Evolutionary conservation across 148 eudicot genomes (phyloP), one percentile per base, ranked within the genome.

Genomic region (Chenopodium album): DNA sequence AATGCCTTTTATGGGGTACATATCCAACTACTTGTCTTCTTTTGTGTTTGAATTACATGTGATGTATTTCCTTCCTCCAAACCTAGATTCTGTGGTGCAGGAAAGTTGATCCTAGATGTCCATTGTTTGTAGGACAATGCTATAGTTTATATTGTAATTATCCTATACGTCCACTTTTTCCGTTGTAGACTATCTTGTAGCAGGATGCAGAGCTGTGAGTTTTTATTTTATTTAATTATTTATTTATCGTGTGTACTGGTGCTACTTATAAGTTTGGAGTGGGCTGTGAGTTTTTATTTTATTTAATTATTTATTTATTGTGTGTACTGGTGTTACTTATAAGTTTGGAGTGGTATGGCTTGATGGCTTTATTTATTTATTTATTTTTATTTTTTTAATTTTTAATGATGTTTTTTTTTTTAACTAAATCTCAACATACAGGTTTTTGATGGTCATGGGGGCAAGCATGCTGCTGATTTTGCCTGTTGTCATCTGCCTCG

Each of bases 371-470:
- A 23, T 23, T 23, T 23, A 23, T 37, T 37, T 37, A 0, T 37
- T 37, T 5, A 5, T 5, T 37, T 37, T 37, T 37, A 37, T 23
- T 23, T 6, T 37, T 4, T 1, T 12, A 67, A 41, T 72, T 34
- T 34, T 32, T 37, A 67, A 41, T 72, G 28, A 72, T 76, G 41
- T 50, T 34, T 50, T 17, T 34, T 23, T 23, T 19, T 19, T 16
- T 19, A 68, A 4, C 47, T 76, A 41, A 37, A 37, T 37, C 44
- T 77, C 1, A 12, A 48, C 80, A 14, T 71, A 20, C 41, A 93
- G 98, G 92, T 94, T 67, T 94, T 94, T 84, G 97, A 93, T 86
- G 98, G 98, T 76, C 98, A 94, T 84, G 98, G 98, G 64, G 98
- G 98, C 74, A 94, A 92, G 87, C 94, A 91, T 87, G 98, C 98